phyloP scores from a whole-genome alignment of 345 rosid species.

The Syzygium oleosum region DNA sequence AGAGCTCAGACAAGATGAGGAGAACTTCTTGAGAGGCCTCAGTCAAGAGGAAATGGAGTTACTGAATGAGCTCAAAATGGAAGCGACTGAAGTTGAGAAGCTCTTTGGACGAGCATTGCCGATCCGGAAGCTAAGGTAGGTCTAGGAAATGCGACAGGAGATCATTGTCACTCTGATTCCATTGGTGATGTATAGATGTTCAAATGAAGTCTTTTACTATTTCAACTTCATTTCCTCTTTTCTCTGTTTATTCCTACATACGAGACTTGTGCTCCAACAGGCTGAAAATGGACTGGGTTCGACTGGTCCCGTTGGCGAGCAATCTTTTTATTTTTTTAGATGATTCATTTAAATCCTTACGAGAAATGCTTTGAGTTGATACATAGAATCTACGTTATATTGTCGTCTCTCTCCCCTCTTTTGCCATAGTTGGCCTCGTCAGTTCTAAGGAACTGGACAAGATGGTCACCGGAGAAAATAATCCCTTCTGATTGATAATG shows the following conservation, averaged over 20 bases:
- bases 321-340: background rate
- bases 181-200: background rate
- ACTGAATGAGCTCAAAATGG: slow-evolving; percentile 63
- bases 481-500: background rate
- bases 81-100: slow-evolving; percentile 72
- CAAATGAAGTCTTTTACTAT: background rate
- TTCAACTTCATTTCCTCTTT: background rate
- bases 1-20: slow-evolving; percentile 59
- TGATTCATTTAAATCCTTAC: background rate
- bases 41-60: slow-evolving; percentile 79
- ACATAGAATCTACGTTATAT: background rate
- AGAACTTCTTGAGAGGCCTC: slow-evolving; percentile 46
- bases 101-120: slow-evolving; percentile 72
- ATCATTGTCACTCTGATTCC: background rate
- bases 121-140: slow-evolving; percentile 57
- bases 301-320: background rate
- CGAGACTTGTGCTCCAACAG: background rate
- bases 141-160: background rate
- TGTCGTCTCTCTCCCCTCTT: background rate
- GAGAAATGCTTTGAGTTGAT: background rate
- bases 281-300: background rate
- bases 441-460: background rate
- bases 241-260: background rate
- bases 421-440: background rate
- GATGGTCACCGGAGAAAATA: background rate